phyloP scores from a whole-genome alignment of 1,139 yeast species.

The Diutina sp. region DNA sequence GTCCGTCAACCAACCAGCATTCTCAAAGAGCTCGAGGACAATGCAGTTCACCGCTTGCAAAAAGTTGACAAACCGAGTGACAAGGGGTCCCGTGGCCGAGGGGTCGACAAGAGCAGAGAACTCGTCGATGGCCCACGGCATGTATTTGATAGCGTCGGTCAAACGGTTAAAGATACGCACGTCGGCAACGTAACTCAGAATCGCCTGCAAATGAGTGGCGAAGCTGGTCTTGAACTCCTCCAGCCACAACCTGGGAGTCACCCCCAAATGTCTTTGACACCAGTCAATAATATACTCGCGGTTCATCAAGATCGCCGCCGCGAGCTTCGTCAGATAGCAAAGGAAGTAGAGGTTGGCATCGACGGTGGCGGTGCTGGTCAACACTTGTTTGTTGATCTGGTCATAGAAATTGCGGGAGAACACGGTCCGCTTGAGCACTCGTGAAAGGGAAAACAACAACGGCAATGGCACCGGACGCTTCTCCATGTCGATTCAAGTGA shows the following conservation, averaged over 20 bases:
- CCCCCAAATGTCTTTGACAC: slow-evolving; percentile 7
- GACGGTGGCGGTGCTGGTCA: slow-evolving; percentile 21
- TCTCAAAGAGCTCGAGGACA: slow-evolving; percentile 37
- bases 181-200: slow-evolving; percentile 38
- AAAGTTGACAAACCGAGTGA: slow-evolving; percentile 24
- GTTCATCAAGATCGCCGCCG: slow-evolving; percentile 29
- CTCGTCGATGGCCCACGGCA: slow-evolving; percentile 37
- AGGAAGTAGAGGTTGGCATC: slow-evolving; percentile 31
- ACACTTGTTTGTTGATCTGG: slow-evolving; percentile 28
- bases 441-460: slow-evolving; percentile 10
- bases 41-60: slow-evolving; percentile 31
- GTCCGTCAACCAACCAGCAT: slow-evolving; percentile 45
- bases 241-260: neutral
- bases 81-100: slow-evolving; percentile 12
- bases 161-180: slow-evolving; percentile 41
- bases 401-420: slow-evolving; percentile 27
- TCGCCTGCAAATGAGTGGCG: slow-evolving; percentile 26
- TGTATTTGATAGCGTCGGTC: slow-evolving; percentile 36
- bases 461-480: slow-evolving; percentile 7
- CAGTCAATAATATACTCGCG: slow-evolving; percentile 20
- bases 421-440: slow-evolving; percentile 10
- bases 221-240: slow-evolving; percentile 11
- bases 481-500: neutral
- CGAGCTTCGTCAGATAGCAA: slow-evolving; percentile 29
- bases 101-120: slow-evolving; percentile 17